Evolutionary conservation across 306 rosid species (phyloP), one percentile per base, ranked within the genome.

Genomic region (Lathyrus oleraceus): DNA sequence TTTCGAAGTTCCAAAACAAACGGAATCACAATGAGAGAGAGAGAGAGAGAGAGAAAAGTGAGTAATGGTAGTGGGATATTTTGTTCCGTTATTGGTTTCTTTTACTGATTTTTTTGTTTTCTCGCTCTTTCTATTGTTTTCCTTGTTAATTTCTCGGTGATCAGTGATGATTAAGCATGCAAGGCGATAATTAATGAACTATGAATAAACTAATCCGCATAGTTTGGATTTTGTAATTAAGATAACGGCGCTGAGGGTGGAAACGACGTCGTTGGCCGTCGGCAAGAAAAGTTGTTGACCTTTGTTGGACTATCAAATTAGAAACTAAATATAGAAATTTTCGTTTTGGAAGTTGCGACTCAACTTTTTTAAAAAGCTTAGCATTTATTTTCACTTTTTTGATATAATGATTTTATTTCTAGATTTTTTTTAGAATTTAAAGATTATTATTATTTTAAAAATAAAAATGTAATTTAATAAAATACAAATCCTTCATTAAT

Each of bases 261-360:
- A 49, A 66, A 72, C 75, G 70, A 67, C 75, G 78, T 78, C 78
- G 74, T 72, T 67, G 3, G 8, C 67, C 27, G 21, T 47, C 47
- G 16, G 36, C 21, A 0, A 13, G 19, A 51, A 8, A 61, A 14
- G 5, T 2, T n/a, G 6, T 12, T 27, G 5, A 16, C 12, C 39
- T 28, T 0, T 3, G 30, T 57, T 14, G 14, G 63, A 57, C 63
- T 53, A 2, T 32, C 6, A 32, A 32, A 32, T 35, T 6, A 35
- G 39, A 35, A 35, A 35, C 10, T 35, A 35, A 35, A 35, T 35
- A 35, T 35, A 35, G 39, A 35, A 35, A 6, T 35, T 35, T 35
- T 35, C 10, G 1, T 6, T 35, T 35, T 35, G 39, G 10, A 35
- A 35, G 39, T 35, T 35, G 39, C 7, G 39, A 10, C 39, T 35